phyloP scores from a whole-genome alignment of 2,329 filamentous ascomycete species.

The Trichoderma koningii region DNA sequence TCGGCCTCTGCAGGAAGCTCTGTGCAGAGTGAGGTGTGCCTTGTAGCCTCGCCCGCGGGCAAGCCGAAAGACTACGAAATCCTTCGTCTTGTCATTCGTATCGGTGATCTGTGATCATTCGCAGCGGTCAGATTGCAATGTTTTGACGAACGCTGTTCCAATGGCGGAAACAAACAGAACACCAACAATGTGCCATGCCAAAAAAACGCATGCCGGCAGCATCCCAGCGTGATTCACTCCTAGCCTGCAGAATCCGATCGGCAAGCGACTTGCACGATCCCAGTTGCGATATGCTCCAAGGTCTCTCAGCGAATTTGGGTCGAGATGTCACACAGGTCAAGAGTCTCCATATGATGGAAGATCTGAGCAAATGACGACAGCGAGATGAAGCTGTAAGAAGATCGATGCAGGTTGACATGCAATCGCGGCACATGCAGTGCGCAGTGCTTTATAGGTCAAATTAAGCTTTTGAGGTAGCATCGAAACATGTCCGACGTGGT shows the following conservation, averaged over 20 bases:
- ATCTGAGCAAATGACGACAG: neutral
- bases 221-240: neutral
- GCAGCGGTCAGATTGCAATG: neutral
- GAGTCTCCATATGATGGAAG: neutral
- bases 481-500: constrained; percentile 27
- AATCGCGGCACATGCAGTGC: no score
- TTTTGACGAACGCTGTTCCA: constrained; percentile 2
- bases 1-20: neutral
- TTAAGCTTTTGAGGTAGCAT: neutral
- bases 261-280: constrained; percentile 1
- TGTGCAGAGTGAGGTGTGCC: neutral
- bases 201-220: neutral
- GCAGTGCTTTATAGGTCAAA: neutral
- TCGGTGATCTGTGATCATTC: neutral
- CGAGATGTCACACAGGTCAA: neutral
- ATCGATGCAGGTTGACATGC: no score
- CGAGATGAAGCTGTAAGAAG: neutral
- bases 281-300: neutral
- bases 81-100: no score
- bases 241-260: constrained; percentile 13
- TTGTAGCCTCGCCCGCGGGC: neutral
- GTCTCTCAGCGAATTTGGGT: neutral
- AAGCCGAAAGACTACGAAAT: neutral
- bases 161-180: neutral
- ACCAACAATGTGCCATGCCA: neutral